phyloP scores from a whole-genome alignment of 176 grass and related monocot species.

The Aegilops tauschii region DNA sequence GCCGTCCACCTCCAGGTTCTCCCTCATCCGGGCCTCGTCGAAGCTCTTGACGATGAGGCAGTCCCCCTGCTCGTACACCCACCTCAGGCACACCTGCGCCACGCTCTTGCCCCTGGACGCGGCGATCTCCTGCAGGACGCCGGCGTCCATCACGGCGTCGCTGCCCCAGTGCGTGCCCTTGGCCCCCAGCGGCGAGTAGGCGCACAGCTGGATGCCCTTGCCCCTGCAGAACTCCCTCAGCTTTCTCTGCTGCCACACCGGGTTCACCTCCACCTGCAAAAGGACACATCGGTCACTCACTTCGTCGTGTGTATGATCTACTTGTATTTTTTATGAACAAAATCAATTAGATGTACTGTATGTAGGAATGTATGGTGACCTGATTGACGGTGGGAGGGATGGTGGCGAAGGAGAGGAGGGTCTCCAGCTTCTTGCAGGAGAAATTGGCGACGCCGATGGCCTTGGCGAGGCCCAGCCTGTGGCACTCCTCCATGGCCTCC shows the following conservation, averaged over 20 bases:
- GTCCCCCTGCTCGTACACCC: slow-evolving; percentile 70
- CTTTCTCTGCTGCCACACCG: slow-evolving; percentile 75
- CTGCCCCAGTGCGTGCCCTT: slow-evolving; percentile 70
- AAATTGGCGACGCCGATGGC: slow-evolving; percentile 63
- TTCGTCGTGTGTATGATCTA: too few species aligned
- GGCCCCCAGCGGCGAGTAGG: slow-evolving; percentile 65
- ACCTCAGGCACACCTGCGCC: slow-evolving; percentile 63
- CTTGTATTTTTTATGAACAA: too few species aligned
- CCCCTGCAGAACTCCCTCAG: slow-evolving; percentile 59
- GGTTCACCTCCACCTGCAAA: slow-evolving; percentile 68
- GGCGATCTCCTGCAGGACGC: slow-evolving; percentile 57
- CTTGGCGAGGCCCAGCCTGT: slow-evolving; percentile 48
- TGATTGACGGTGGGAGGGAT: slow-evolving; percentile 56
- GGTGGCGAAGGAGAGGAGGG: slow-evolving; percentile 37
- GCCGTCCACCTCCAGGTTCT: slow-evolving; percentile 59
- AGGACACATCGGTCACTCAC: too few species aligned
- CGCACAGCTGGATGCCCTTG: slow-evolving; percentile 64
- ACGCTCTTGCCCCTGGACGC: slow-evolving; percentile 46
- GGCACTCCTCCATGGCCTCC: slow-evolving; percentile 72
- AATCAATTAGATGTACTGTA: too few species aligned
- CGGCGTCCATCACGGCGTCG: slow-evolving; percentile 51
- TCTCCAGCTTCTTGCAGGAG: slow-evolving; percentile 53
- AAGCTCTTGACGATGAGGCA: slow-evolving; percentile 71
- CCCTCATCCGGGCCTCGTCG: slow-evolving; percentile 47
- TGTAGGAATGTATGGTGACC: neutral